Base-by-base conservation (phyloP, 345 rosid genomes). In the Jatropha curcas region DNA sequence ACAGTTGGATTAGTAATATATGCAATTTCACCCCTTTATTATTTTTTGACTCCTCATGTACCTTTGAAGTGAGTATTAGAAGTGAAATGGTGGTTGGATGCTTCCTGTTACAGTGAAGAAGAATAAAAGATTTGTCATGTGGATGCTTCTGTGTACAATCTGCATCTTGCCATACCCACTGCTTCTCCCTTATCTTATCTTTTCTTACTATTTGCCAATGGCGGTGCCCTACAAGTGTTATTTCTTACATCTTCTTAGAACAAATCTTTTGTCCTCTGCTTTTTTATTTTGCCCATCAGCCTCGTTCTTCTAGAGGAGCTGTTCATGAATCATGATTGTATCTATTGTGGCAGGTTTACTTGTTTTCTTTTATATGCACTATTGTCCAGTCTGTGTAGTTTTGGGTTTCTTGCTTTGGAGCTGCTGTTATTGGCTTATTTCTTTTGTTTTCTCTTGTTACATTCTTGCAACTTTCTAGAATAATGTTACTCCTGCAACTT, bases 401-500 rank as follows among this genome's bases (percentile, higher is more conserved):
- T 59, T 14, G 8, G 28, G 22, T 4, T 46, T 34, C 25, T 25
- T 31, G 4, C 1, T 14, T 50, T n/a, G 55, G 2, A 50, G 5
- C 14, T 76, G 55, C 28, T 55, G 20, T 27, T 67, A 51, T 25
- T 74, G 28, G 17, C 70, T 43, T 30, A 33, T 22, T 66, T 33
- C 57, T 62, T 31, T 19, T 70, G 33, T 66, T 67, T 70, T 64
- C 14, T 46, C 14, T 56, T 58, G 37, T 50, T 43, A 41, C 31
- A 51, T 20, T 33, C 72, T 16, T 63, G 64, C 2, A 1, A 70
- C 65, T 82, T 80, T 81, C 63, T 77, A 96, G 99, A 90, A 87
- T 83, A 86, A 80, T 72, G 97, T 87, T 60, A 89, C 92, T 45
- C 81, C 97, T 67, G 93, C 94, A 53, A 70, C 65, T 82, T 80